Evolutionary conservation across 2,329 filamentous ascomycete species (phyloP), one percentile per base, ranked within the genome.

Genomic region (Pestalotiopsis sp.): DNA sequence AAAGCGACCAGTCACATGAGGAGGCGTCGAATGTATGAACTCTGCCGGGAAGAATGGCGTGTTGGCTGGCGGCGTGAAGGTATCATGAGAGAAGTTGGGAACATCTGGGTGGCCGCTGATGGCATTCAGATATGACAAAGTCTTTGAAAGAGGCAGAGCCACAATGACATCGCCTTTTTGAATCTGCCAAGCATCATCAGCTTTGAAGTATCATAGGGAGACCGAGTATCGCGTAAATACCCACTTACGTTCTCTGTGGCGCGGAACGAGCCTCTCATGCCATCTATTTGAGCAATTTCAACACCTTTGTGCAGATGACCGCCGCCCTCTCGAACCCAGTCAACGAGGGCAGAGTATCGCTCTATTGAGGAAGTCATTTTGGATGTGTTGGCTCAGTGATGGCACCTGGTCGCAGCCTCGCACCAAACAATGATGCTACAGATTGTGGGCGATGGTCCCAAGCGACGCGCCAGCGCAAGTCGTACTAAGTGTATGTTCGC

Each of bases 1-100:
- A 78, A 94, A 91, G 4, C 90, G 86, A 9, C 89, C 86, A 63
- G 90, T 80, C 68, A 92, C 87, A 72, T 92, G 87, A 0, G 89
- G 85, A 1, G 86, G 85, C 2, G 85, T 78, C 4, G 75, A 74
- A 1, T 82, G 73, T 61, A 91, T 78, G 72, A 92, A 89, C 1
- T 75, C 75, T 0, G 72, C 63, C 0, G 88, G 85, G 61, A 92
- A 87, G 70, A 72, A 69, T n/a, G 64, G 39, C 2, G 72, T 39
- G 5, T 72, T 69, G 62, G 58, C 62, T 17, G 69, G 65, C 5
- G 39, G 36, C 45, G 31, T 9, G 61, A 71, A 68, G 62, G 69
- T 64, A 31, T 68, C 49, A 31, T 67, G 66, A 4, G 72, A 61
- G 2, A 70, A 67, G 13, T 66, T 39, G 38, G 69, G 27, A 49